Evolutionary conservation across 1,284 basidiomycete genomes (phyloP), one percentile per base, ranked within the genome.

Genomic region (Ceratobasidium sp.): DNA sequence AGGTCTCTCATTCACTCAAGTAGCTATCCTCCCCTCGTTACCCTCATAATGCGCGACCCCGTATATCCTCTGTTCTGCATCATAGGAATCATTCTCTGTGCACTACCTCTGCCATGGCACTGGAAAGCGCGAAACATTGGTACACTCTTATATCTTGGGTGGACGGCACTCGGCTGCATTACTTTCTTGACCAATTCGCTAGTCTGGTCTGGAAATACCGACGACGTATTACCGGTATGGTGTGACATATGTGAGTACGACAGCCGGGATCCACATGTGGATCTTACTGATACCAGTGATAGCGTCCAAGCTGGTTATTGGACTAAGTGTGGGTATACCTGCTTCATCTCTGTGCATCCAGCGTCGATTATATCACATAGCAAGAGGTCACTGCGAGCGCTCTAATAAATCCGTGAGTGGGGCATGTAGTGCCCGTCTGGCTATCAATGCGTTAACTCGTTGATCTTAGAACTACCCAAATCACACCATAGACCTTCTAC

Each of bases 221-320:
- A 87, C 9, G 88, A 92, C 80, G 84, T 82, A 56, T 88, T 90
- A 0, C 91, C 91, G 0, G 85, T 91, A 0, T 95, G 91, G 91
- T 95, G 94, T 81, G 94, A 95, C 81, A 92, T 95, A 78, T 88
- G 91, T 92, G 81, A 82, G 90, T 6, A 66, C 62, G 26, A 12
- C 44, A 33, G 50, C n/a, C 61, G 33, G 33, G 26, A 23, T 64
- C 23, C 13, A 42, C 61, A 33, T 10, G 44, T 76, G 78, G 44
- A 7, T 33, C 61, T 42, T n/a, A 26, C 74, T 69, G n/a, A 48
- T 9, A 12, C 79, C 9, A 57, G 77, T 54, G 23, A 56, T 62
- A 89, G 88, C 84, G 9, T 83, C 84, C 17, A 86, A 85, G 65
- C 80, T 89, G 44, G 80, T 81, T 1, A 79, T 85, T 7, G 87